phyloP scores from a whole-genome alignment of 78 protist species.

The Neovahlkampfia damariscottae region DNA sequence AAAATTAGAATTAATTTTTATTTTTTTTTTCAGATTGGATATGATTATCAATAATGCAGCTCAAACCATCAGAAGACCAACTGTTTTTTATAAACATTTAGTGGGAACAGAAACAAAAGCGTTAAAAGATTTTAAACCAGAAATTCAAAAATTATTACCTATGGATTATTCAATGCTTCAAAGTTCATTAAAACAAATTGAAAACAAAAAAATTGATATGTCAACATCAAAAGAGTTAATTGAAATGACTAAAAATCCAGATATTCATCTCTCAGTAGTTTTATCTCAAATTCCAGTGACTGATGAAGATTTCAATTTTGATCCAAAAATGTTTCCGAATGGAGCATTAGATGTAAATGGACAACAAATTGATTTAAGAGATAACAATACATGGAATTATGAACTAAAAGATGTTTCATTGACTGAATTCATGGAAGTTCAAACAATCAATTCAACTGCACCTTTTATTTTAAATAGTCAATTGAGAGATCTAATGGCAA shows the following conservation, averaged over 20 bases:
- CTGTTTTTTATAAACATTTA: constrained; percentile 34
- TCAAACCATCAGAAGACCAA: constrained; percentile 50
- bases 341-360: constrained; percentile 4
- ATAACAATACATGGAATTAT: constrained; percentile 13
- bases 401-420: constrained; percentile 28
- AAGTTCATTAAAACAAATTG: not conserved
- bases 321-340: not conserved
- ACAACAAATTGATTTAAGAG: constrained; percentile 1
- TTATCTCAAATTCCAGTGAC: not conserved
- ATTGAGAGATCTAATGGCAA: constrained; percentile 22
- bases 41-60: constrained; percentile 62
- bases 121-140: not conserved
- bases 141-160: not conserved
- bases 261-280: not conserved
- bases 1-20: not conserved
- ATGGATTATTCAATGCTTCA: not conserved
- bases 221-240: not conserved
- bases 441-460: constrained; percentile 18
- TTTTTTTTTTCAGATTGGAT: not conserved
- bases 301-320: not conserved
- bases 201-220: not conserved
- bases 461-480: constrained; percentile 26
- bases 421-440: constrained; percentile 26
- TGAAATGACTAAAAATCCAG: not conserved
- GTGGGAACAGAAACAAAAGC: not conserved